A percentile compares a stretch with the other conserved stretches of the same genome.
phyloP scores from a whole-genome alignment of 1,284 basidiomycete species.

The Cryptococcus depauperatus region DNA sequence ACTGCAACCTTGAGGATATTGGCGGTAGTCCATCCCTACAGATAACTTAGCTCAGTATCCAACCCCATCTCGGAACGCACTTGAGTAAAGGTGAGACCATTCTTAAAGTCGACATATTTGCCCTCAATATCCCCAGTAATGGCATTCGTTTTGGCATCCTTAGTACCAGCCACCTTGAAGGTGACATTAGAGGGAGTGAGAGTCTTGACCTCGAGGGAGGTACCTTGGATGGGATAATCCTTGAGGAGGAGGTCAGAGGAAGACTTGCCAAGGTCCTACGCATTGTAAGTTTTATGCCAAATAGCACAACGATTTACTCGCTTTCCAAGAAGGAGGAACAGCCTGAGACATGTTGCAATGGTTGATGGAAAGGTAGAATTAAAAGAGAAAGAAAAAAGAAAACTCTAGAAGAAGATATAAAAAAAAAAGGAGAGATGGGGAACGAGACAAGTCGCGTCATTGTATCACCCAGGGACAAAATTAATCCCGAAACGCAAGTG shows the following conservation, averaged over 20 bases:
- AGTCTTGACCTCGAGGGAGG: conserved; percentile 85
- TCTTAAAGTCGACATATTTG: conserved; percentile 79
- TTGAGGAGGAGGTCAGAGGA: conserved; percentile 88
- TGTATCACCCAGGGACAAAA: not conserved
- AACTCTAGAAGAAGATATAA: conserved; percentile 1
- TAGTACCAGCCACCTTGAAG: conserved; percentile 77
- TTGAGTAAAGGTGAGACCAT: conserved; percentile 84
- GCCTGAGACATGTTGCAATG: conserved; percentile 25
- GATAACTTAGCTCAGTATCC: not conserved
- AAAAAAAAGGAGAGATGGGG: conserved; percentile 2
- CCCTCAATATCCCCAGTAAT: conserved; percentile 84
- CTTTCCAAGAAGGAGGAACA: conserved; percentile 87
- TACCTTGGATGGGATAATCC: conserved; percentile 81
- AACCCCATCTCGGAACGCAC: no score
- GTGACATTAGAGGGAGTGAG: conserved; percentile 79
- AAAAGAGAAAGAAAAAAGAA: no score
- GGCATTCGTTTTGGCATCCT: conserved; percentile 61
- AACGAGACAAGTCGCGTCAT: not conserved
- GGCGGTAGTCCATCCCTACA: conserved; percentile 77
- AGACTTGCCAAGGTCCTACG: conserved; percentile 89
- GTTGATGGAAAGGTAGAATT: no score
- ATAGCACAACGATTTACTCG: conserved; percentile 45
- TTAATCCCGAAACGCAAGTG: not conserved
- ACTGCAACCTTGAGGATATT: conserved; percentile 82
- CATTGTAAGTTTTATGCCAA: no score